Evolutionary conservation across 805 yeast genomes (phyloP), one percentile per base, ranked within the genome.

Genomic region (Pichia pseudocactophila): DNA sequence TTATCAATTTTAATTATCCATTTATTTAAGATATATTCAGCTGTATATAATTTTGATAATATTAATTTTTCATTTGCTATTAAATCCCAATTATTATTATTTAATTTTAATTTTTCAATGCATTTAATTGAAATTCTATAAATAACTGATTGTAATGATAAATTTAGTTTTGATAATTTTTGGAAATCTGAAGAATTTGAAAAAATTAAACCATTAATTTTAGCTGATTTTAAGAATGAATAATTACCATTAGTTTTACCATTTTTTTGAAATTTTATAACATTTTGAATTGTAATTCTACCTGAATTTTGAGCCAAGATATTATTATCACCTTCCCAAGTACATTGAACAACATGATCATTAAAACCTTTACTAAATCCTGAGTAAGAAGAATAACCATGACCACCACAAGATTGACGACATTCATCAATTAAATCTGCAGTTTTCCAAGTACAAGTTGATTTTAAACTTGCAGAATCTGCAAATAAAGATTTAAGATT

Each of bases 321-420:
- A 56, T 80, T 88, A 68, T 89, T 89, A 63, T 89, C 97, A 63
- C 97, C 97, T 68, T 89, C 97, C 97, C 97, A 89, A 16, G 97
- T 89, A 64, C 96, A 88, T 66, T 89, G 96, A 33, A 89, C 96
- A n/a, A 84, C 96, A 86, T 95, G 90, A 62, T 89, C 97, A 48
- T 74, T 74, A 68, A 78, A 86, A 11, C 88, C 88, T 59, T 82
- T 85, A 33, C 94, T 96, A 59, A 89, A 84, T 2, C 89, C 95
- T 50, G 86, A 78, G 64, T 89, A 89, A n/a, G 88, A 78, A 19
- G 95, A 86, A 65, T 89, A 89, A 33, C 97, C 97, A 63, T 85
- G 96, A 27, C 97, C 97, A 61, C 97, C 96, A 64, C 96, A 88
- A 2, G 95, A 73, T 65, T 89, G 97, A 66, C 97, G 76, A 50